phyloP scores from a whole-genome alignment of 176 grass and related monocot species.

The Elaeis guineensis region DNA sequence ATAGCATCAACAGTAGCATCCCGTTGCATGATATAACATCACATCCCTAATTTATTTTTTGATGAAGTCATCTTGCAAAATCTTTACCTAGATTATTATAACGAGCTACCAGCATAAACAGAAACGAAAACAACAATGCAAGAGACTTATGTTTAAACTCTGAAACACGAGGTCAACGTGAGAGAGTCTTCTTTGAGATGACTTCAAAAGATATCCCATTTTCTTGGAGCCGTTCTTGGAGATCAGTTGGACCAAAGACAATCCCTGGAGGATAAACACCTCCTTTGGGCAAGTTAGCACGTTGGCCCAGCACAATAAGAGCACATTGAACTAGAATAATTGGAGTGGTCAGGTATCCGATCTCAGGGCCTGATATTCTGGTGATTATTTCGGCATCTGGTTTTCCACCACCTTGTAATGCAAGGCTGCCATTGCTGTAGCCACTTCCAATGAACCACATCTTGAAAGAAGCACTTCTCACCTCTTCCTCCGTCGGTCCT shows the following conservation, averaged over 20 bases:
- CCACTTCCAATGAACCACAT: slow-evolving; percentile 70
- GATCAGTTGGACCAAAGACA: slow-evolving; percentile 66
- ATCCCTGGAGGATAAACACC: slow-evolving; percentile 52
- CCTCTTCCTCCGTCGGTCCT: slow-evolving; percentile 70
- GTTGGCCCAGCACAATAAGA: slow-evolving; percentile 53
- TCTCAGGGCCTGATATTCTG: slow-evolving; percentile 62
- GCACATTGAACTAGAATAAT: slow-evolving; percentile 69
- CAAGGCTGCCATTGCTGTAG: slow-evolving; percentile 30
- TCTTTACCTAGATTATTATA: no score
- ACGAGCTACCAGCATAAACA: no score
- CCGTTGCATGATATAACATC: no score
- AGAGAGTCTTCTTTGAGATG: slow-evolving; percentile 21
- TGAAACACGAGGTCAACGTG: not conserved
- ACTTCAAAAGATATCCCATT: slow-evolving; percentile 66
- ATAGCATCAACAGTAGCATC: no score
- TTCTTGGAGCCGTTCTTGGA: slow-evolving; percentile 58
- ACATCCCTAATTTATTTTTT: no score
- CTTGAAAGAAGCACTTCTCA: slow-evolving; percentile 61
- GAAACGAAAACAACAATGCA: no score
- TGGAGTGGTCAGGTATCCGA: slow-evolving; percentile 67
- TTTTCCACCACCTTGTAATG: slow-evolving; percentile 30
- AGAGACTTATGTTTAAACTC: no score
- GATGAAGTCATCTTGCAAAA: no score
- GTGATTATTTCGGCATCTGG: slow-evolving; percentile 68
- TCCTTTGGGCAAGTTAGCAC: slow-evolving; percentile 49